A percentile compares a stretch with the other conserved stretches of the same genome.
Conservation (phyloP, 2,329 filamentous ascomycete genomes). For the Drechslera avenae region DNA sequence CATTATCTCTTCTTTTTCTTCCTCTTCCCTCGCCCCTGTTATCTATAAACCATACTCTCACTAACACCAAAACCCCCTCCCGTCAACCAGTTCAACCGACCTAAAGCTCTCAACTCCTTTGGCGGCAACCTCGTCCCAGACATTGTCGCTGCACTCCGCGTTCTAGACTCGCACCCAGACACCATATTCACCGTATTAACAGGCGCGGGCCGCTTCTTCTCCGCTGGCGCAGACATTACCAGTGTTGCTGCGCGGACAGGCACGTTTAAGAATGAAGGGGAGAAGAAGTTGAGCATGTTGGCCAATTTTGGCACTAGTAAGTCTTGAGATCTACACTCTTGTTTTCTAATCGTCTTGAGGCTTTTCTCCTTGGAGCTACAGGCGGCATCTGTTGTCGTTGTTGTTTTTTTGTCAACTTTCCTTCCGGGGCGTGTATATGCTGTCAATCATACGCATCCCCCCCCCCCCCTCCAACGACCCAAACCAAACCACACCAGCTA, state of each 20-base stretch:
- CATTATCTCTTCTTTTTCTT: too few species aligned
- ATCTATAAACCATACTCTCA: not conserved
- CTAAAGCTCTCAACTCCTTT: constrained; percentile 56
- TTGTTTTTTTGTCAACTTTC: too few species aligned
- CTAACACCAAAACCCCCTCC: not conserved
- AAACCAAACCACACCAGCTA: too few species aligned
- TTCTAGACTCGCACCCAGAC: constrained; percentile 54
- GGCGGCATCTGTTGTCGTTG: too few species aligned
- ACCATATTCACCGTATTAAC: constrained; percentile 59
- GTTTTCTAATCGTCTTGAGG: too few species aligned
- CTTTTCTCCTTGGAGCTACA: too few species aligned
- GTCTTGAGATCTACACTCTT: constrained; percentile 4
- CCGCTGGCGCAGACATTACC: constrained; percentile 56
- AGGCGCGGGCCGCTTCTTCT: constrained; percentile 58
- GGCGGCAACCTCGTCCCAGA: constrained; percentile 54
- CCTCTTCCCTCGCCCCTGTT: too few species aligned
- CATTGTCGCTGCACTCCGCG: constrained; percentile 51
- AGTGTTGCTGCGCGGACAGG: constrained; percentile 24
- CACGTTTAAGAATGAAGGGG: constrained; percentile 28
- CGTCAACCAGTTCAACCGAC: constrained; percentile 55
- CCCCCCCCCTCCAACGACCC: too few species aligned
- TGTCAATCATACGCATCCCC: too few species aligned
- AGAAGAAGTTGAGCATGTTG: constrained; percentile 44
- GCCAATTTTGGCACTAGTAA: constrained; percentile 37
- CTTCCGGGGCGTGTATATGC: too few species aligned